A percentile compares a stretch with the other conserved stretches of the same genome.
phyloP scores from a whole-genome alignment of 148 eudicot species.

The Amaranthus palmeri region DNA sequence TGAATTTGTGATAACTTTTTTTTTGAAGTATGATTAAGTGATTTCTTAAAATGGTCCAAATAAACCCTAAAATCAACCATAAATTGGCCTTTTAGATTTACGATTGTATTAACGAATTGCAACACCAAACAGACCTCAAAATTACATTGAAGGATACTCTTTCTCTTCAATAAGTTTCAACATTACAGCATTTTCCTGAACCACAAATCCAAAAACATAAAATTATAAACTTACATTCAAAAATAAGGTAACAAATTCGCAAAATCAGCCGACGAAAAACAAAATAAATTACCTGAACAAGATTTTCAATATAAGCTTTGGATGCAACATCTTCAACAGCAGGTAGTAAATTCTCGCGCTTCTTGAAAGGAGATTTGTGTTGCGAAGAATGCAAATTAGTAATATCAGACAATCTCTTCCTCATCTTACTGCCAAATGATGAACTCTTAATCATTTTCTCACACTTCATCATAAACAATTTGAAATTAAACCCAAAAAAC shows the following conservation, averaged over 20 bases:
- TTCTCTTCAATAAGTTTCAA: constrained; percentile 27
- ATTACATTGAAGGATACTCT: constrained; percentile 34
- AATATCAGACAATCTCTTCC: constrained; percentile 61
- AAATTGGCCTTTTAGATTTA: too few relatives aligned
- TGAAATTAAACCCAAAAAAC: neutral
- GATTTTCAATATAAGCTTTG: constrained; percentile 43
- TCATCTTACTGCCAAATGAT: constrained; percentile 43
- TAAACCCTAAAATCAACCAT: too few relatives aligned
- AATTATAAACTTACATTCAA: neutral
- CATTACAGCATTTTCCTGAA: constrained; percentile 24
- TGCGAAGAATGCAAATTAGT: constrained; percentile 44
- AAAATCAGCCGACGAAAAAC: too few relatives aligned
- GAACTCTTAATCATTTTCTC: constrained; percentile 43
- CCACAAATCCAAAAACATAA: neutral
- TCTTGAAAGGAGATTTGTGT: constrained; percentile 35
- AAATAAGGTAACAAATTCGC: too few relatives aligned
- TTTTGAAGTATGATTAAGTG: too few relatives aligned
- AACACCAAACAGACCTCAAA: neutral
- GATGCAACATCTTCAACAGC: constrained; percentile 16
- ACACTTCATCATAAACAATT: constrained; percentile 20
- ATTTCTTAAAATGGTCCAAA: too few relatives aligned
- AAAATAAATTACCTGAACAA: constrained; percentile 36
- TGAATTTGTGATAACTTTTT: too few relatives aligned
- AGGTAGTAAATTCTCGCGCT: constrained; percentile 14
- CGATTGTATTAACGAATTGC: neutral